A percentile compares a stretch with the other conserved stretches of the same genome.
Evolutionary conservation across 192 early-diverging fungal species (phyloP).

Genomic region (Endogone sp.): DNA sequence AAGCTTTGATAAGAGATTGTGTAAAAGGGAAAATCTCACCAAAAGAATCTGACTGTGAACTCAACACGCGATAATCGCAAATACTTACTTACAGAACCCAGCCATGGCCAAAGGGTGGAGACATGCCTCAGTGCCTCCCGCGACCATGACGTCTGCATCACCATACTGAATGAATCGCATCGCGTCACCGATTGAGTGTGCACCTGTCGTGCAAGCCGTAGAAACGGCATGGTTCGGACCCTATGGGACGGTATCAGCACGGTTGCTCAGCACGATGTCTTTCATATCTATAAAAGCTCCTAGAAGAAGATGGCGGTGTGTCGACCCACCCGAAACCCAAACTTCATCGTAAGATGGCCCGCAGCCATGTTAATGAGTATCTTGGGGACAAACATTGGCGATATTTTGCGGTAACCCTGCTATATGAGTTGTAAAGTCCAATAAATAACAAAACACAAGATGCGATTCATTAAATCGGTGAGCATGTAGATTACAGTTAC

Average conservation of each 20-base stretch:
- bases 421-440: not conserved
- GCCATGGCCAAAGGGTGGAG: conserved; percentile 83
- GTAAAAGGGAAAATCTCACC: not conserved
- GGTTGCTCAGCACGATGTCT: not conserved
- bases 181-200: conserved; percentile 93
- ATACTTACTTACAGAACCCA: conserved; percentile 75
- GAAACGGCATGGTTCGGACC: conserved; percentile 92
- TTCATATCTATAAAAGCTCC: not conserved
- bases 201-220: conserved; percentile 95
- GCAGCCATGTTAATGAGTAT: conserved; percentile 95
- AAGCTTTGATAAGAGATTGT: not conserved
- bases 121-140: conserved; percentile 85
- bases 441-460: conserved; percentile 4
- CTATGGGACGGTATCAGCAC: conserved; percentile 24
- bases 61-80: too few relatives aligned
- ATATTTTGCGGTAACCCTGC: conserved; percentile 72
- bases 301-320: conserved; percentile 14
- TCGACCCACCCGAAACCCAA: conserved; percentile 60
- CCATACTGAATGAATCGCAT: conserved; percentile 88
- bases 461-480: not conserved
- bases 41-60: not conserved
- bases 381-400: conserved; percentile 88
- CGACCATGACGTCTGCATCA: conserved; percentile 95
- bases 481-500: not conserved
- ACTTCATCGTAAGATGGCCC: conserved; percentile 87